Percentiles rank a stretch among this genome's conserved stretches.
Conservation (phyloP, 768 basidiomycete genomes). For the Leccinum barrowsii region DNA sequence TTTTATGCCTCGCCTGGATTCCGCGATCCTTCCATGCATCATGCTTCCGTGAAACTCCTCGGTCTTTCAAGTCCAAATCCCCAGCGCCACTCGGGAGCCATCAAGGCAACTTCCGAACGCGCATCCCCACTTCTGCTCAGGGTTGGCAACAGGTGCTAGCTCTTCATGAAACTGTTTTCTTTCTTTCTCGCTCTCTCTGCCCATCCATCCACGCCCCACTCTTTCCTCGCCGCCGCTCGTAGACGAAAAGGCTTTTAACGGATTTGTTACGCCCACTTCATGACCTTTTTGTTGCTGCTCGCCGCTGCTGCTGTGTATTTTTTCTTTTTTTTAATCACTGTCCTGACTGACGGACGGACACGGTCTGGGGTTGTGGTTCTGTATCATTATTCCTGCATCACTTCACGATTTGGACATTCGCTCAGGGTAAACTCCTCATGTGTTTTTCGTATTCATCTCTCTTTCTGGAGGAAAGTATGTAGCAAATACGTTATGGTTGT, state of each 20-base stretch:
- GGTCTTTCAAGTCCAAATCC: slow-evolving; percentile 7
- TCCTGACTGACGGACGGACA: slow-evolving; percentile 6
- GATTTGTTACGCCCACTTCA: slow-evolving; percentile 25
- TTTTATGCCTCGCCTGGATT: slow-evolving; percentile 20
- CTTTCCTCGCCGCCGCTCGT: not conserved
- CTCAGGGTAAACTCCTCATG: slow-evolving; percentile 9
- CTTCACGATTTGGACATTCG: slow-evolving; percentile 21
- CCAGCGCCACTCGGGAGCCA: not conserved
- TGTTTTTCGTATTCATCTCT: slow-evolving; percentile 18
- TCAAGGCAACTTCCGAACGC: slow-evolving; percentile 18
- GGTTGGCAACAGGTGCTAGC: slow-evolving; percentile 1
- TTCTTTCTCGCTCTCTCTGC: not conserved
- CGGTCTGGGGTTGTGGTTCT: slow-evolving; percentile 16
- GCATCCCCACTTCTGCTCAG: not conserved
- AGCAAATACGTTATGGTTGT: slow-evolving; percentile 36
- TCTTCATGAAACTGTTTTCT: slow-evolving; percentile 8
- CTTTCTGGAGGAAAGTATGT: slow-evolving; percentile 21
- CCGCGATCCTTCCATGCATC: slow-evolving; percentile 17
- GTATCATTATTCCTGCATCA: slow-evolving; percentile 36
- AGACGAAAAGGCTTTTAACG: slow-evolving; percentile 18
- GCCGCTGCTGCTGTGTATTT: slow-evolving; percentile 10
- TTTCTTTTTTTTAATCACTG: slow-evolving; percentile 29
- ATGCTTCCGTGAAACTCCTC: slow-evolving; percentile 25
- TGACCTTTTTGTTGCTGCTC: slow-evolving; percentile 9
- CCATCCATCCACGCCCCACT: not conserved